Conservation (phyloP, 225 moss, liverwort and hornwort genomes). For the Ulota crispa region DNA sequence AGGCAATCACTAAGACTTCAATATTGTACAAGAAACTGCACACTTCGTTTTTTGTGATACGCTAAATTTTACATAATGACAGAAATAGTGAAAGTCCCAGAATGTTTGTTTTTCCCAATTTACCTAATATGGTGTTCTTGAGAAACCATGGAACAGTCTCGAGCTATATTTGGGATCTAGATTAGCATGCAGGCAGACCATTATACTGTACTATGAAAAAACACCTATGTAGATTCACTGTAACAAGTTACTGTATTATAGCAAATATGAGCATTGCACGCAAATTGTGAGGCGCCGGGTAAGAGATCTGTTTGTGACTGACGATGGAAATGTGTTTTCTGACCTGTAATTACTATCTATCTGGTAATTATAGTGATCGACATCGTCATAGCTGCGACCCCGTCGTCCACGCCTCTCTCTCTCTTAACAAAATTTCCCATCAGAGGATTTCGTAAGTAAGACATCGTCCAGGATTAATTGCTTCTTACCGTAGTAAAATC, state of each 20-base stretch:
- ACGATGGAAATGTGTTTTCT: conserved; percentile 23
- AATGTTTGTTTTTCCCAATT: too few species aligned
- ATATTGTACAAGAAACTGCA: too few species aligned
- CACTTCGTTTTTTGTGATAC: too few species aligned
- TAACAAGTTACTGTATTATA: conserved; percentile 9
- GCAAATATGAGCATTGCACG: conserved; percentile 44
- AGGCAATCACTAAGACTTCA: too few species aligned
- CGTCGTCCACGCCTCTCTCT: not conserved
- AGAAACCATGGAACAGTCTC: not conserved
- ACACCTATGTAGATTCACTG: not conserved
- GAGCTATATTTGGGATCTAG: not conserved
- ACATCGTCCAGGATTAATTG: not conserved
- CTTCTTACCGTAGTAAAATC: not conserved
- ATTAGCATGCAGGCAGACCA: not conserved
- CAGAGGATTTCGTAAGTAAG: not conserved
- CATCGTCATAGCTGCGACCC: not conserved
- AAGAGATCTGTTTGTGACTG: conserved; percentile 11
- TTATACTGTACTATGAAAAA: not conserved
- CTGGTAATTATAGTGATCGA: not conserved
- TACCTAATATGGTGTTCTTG: too few species aligned
- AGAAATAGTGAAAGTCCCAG: too few species aligned
- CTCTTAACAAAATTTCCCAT: not conserved
- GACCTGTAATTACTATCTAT: conserved; percentile 32
- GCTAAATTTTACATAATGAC: too few species aligned
- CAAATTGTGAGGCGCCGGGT: conserved; percentile 37